Base-by-base conservation (phyloP, 1,284 basidiomycete species). In the Rhodotorula sp. region DNA sequence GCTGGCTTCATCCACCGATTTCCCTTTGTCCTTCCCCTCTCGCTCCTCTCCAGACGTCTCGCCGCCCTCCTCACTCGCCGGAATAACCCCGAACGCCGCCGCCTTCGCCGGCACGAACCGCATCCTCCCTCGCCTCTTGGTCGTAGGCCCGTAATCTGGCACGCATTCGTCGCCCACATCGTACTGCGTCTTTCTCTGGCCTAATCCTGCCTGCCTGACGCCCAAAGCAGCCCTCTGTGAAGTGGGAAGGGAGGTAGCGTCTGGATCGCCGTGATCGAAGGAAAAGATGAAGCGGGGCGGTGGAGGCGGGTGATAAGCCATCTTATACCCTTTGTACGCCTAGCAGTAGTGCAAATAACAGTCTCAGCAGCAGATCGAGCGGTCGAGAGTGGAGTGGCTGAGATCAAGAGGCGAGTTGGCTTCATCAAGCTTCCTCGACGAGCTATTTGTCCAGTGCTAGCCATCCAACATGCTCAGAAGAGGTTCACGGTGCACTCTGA, bases 101-200 rank as follows among this genome's bases (percentile, higher is more conserved):
- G 47, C 34, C 3, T n/a, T 46, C 2, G 66, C 66, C 10, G 53
- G 57, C 1, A 72, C 70, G 53, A 72, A 72, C n/a, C 60, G 52
- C 29, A 72, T 30, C 22, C 24, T n/a, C 2, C 70, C 70, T 15
- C 57, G 44, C 15, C 70, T 46, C n/a, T 63, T 20, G 2, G 66
- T 66, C 10, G 70, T 72, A 20, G 70, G 70, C 1, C 70, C 70
- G 32, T 72, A 72, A 9, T 44, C 46, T 9, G 64, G 47, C 22
- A 72, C 53, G 19, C 61, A 57, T 55, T 72, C 70, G 56, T 72
- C 70, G 7, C n/a, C 52, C 0, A n/a, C 46, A 44, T 44, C 39
- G 39, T 15, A 44, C 3, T 44, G 13, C 39, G 39, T 44, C 39
- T 15, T 44, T 17, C 39, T 44, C 19, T 44, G 39, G 39, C 39